phyloP scores from a whole-genome alignment of 108 stramenopile genomes.

The Chaetoceros muelleri region DNA sequence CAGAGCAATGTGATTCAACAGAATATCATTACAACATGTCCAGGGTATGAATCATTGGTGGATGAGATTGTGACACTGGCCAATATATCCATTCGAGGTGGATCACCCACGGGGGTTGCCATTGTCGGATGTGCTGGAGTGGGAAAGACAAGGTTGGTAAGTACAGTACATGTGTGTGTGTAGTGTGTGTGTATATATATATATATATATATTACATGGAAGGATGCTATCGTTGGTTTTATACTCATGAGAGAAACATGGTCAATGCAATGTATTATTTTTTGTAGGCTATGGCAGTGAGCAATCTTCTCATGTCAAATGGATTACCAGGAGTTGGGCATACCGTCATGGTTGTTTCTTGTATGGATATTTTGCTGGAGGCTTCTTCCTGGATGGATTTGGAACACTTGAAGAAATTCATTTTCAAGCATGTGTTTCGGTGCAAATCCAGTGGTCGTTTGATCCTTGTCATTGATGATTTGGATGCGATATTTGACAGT shows the following conservation, averaged over 20 bases:
- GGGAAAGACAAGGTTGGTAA: constrained; percentile 63
- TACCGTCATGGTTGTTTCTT: too few species aligned
- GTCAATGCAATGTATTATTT: too few species aligned
- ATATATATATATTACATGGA: too few species aligned
- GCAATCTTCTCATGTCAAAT: too few species aligned
- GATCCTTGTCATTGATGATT: constrained; percentile 59
- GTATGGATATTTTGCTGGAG: constrained; percentile 25
- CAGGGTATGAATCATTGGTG: constrained; percentile 49
- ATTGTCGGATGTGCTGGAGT: constrained; percentile 70
- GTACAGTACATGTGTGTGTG: too few species aligned
- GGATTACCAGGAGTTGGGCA: too few species aligned
- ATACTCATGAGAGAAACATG: too few species aligned
- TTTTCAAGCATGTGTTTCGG: neutral
- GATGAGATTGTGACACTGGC: constrained; percentile 25
- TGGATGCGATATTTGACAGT: constrained; percentile 33
- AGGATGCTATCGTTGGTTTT: too few species aligned
- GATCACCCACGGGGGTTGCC: constrained; percentile 42
- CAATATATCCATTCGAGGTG: constrained; percentile 11
- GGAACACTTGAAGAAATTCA: neutral
- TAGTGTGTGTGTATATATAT: too few species aligned
- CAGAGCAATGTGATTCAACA: too few species aligned
- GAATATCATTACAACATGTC: too few species aligned
- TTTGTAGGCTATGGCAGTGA: too few species aligned
- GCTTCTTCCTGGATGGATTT: constrained; percentile 13
- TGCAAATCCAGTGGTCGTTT: neutral